Evolutionary conservation across 352 stramenopile genomes (phyloP), one percentile per base, ranked within the genome.

Genomic region (Phytophthora sojae): DNA sequence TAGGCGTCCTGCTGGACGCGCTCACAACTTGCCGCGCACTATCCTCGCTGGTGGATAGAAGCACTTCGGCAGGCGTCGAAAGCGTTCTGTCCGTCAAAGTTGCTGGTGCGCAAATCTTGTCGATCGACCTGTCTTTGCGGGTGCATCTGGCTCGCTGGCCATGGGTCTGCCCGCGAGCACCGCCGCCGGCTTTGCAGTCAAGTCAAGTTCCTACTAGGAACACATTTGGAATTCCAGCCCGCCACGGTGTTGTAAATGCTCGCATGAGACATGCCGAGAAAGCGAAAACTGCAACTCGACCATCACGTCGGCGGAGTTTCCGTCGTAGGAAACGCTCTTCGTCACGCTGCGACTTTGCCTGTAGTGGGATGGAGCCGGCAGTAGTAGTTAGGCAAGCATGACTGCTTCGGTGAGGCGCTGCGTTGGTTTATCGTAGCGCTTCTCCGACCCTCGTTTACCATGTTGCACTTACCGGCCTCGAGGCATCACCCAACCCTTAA

Each of bases 401-500:
- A 14, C 39, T 47, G 39, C 39, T 47, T 47, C 15, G 14, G 39
- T 19, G 4, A 19, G 39, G n/a, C 0, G 25, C 45, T 19, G 11
- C 45, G 17, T 26, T 23, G 7, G n/a, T 15, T 30, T 7, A 39
- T 7, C 32, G 12, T 39, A 15, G 9, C 32, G 32, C 32, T 39
- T 39, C 32, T 39, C 32, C 3, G 32, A 8, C 4, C 14, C 9
- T 12, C 45, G 45, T 26, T 26, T 52, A 52, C 19, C 44, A 26
- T 17, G 23, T 52, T 6, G 44, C 44, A 8, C 17, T 52, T 21
- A 26, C 45, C 45, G 12, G 32, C 9, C 9, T 52, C 7, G 45
- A n/a, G 6, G 19, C 45, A 52, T 52, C 45, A 29, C 45, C 45
- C n/a, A 52, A 52, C 45, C 45, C 45, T 52, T 52, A 52, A 26